Base-by-base conservation (phyloP, 176 grass and related monocot species). In the Areca catechu region DNA sequence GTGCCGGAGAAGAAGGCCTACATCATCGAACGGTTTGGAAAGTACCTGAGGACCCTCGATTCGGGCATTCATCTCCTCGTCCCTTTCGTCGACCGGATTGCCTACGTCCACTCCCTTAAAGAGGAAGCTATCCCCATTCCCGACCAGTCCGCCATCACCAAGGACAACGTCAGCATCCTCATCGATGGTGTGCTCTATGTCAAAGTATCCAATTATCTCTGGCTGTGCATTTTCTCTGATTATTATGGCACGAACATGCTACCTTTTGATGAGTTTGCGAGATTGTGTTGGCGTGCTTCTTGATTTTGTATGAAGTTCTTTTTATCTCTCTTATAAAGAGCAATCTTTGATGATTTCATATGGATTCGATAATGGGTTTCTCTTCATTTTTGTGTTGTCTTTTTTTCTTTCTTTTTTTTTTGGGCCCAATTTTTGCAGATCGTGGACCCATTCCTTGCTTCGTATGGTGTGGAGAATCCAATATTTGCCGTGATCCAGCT, bases 61-160 rank as follows among this genome's bases (percentile, higher is more conserved):
- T 80, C 87, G 24, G 84, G 93, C 56, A 92, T 97, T 18, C 93
- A 97, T 58, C 29, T 80, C 20, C 80, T 97, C 1, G 79, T 97
- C 28, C 93, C 87, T 12, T 51, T 74, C 3, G 81, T 92, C 21
- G 93, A 97, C 62, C 83, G 93, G 43, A 85, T 97, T 29, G 75
- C 93, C 0, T 97, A 97, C 69, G 87, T 92, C 17, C 93, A 97
- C 72, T 92, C 93, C 20, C 83, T 97, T 63, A 97, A 97, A 79
- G 93, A 97, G 80, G 93, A 97, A 81, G 78, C 93, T 14, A 92
- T 97, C 49, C 87, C 93, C 15, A 97, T 97, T 54, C 72, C 93
- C 12, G 58, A 97, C 76, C 93, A 97, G 62, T 80, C 79, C 50
- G 93, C 93, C 66, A 97, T 97, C 58, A 97, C 93, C 25, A 97